Conservation (phyloP, 345 rosid species). For the Noccaea bulbosa region DNA sequence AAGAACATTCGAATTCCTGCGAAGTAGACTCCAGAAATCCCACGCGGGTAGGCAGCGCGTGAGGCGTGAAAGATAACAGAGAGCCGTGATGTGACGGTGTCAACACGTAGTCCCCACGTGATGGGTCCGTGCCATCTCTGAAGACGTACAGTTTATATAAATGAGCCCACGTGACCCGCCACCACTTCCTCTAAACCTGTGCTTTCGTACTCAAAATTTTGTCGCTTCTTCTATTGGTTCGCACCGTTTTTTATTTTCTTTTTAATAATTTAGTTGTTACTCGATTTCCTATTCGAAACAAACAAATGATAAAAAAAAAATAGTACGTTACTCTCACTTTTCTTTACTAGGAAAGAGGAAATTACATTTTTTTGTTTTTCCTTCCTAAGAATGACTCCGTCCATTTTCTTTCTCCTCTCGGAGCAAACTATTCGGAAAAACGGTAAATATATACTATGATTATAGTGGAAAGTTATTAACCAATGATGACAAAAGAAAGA, state of each 20-base stretch:
- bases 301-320: background rate
- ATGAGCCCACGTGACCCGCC: slow-evolving; percentile 44
- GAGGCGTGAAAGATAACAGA: background rate
- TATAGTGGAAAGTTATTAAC: background rate
- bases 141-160: slow-evolving; percentile 33
- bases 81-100: slow-evolving; percentile 34
- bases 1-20: slow-evolving; percentile 43
- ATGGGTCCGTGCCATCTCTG: slow-evolving; percentile 45
- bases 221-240: slow-evolving; percentile 34
- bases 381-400: background rate
- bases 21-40: slow-evolving; percentile 21
- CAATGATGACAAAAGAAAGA: background rate
- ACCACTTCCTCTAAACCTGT: slow-evolving; percentile 44
- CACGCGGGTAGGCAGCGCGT: slow-evolving; percentile 19
- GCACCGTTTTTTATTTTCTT: slow-evolving; percentile 19
- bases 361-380: background rate
- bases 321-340: slow-evolving; percentile 6
- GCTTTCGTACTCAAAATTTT: slow-evolving; percentile 41
- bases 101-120: slow-evolving; percentile 40
- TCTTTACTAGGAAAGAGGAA: background rate
- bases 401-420: background rate
- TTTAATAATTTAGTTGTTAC: background rate
- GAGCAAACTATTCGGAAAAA: background rate
- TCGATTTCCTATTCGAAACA: slow-evolving; percentile 35
- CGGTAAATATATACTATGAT: background rate